Evolutionary conservation across 257 asterid species (phyloP).

Genomic region (Craterostigma plantagineum): DNA sequence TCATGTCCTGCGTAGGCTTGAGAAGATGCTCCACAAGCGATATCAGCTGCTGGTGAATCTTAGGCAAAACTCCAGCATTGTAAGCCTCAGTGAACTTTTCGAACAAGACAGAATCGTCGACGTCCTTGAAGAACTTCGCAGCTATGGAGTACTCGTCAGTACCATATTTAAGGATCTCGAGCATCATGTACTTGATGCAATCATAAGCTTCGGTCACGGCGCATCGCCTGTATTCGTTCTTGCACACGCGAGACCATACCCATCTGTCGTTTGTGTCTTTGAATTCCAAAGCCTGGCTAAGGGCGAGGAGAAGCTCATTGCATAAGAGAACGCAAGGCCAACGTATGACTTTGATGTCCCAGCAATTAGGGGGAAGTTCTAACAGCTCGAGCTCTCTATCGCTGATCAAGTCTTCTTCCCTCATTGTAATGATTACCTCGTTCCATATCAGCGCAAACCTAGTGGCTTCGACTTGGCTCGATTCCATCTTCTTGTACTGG

Average conservation of each 20-base stretch:
- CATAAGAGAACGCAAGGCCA: constrained; percentile 87
- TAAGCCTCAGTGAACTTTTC: constrained; percentile 78
- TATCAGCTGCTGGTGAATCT: constrained; percentile 59
- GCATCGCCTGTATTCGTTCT: constrained; percentile 87
- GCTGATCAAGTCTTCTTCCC: constrained; percentile 75
- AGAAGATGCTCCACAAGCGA: constrained; percentile 52
- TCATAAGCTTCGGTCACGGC: constrained; percentile 90
- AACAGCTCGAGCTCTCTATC: constrained; percentile 64
- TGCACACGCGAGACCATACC: constrained; percentile 83
- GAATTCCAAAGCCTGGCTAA: constrained; percentile 88
- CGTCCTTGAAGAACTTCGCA: constrained; percentile 66
- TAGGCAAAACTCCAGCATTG: constrained; percentile 41
- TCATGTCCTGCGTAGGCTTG: constrained; percentile 45
- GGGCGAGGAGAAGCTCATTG: constrained; percentile 77
- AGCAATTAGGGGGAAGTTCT: constrained; percentile 83
- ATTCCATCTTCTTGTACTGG: constrained; percentile 74
- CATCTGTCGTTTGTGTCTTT: constrained; percentile 94
- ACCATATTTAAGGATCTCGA: constrained; percentile 50
- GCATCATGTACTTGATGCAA: constrained; percentile 51
- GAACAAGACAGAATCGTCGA: constrained; percentile 56
- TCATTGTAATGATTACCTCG: constrained; percentile 57
- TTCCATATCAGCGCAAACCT: constrained; percentile 91
- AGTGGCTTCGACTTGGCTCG: constrained; percentile 81
- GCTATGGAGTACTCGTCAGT: constrained; percentile 78
- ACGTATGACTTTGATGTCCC: constrained; percentile 82